Base-by-base conservation (phyloP, 495 filamentous ascomycete genomes). In the Articulospora tetracladia region DNA sequence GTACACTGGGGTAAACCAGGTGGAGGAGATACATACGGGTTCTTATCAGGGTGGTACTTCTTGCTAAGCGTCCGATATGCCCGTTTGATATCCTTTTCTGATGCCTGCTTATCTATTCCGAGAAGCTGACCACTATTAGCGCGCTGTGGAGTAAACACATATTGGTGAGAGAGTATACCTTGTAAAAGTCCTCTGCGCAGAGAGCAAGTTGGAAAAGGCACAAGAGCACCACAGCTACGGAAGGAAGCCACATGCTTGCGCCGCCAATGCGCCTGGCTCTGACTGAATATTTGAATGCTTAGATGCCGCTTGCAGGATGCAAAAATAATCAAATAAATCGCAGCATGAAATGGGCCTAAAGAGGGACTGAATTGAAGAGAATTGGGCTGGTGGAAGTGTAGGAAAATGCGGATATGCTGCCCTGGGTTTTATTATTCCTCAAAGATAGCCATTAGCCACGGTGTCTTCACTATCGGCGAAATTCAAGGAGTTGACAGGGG, bases 21-120 rank as follows among this genome's bases (percentile, higher is more conserved):
- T 53, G 7, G 47, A 28, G 50, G 58, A 41, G 52, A 25, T 53
- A 82, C 88, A 67, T 76, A 96, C 91, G 94, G 94, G 64, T 99
- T 99, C 83, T 99, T 99, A 71, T 99, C 94, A 0, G 94, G 94
- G 68, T 99, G 94, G 73, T 81, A 97, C 75, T 96, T 96, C 75
- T 97, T 97, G 80, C 90, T 94, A 3, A 98, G 76, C 51, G 83
- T 88, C 52, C 92, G 84, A 73, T 99, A 99, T 32, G 94, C 95
- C n/a, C 88, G 85, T 75, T 98, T 99, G 74, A 98, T 92, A 69
- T 98, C 91, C 66, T 84, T 85, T 51, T 97, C 93, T 15, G 84
- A 89, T 2, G 94, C 93, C 22, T 84, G 78, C 70, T 87, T 92
- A 69, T 89, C 80, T 67, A 98, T 71, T 51, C 89, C 91, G 30